Evolutionary conservation across 306 rosid genomes (phyloP), one percentile per base, ranked within the genome.

Genomic region (Lathyrus sativus): DNA sequence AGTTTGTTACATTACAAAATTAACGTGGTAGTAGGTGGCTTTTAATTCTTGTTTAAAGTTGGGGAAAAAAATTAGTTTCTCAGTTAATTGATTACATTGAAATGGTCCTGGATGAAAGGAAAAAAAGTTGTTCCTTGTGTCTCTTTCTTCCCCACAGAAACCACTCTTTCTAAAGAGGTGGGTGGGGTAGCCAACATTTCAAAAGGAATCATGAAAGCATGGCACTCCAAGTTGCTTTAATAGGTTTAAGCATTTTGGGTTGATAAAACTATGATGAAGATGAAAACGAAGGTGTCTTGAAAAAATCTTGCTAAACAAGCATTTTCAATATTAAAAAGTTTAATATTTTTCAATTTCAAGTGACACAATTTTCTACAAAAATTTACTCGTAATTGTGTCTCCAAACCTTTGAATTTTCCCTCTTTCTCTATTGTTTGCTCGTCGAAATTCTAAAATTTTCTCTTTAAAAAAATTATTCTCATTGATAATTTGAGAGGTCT

Each of bases 131-230:
- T 43, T 63, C 17, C 26, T 41, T 60, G 62, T 71, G 70, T 53
- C 74, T 33, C 74, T 57, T 64, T 74, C 71, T 69, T 63, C 67
- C 74, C 62, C 68, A 68, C 51, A 68, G 38, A 73, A 68, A 75
- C 75, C 80, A 54, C 67, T 39, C 29, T 76, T 44, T 66, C 22
- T 71, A 44, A 62, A 74, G 69, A 37, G 56, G 86, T 77, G 80
- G 84, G 88, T 70, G 74, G 77, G 77, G 46, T 37, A 15, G 15
- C 70, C 6, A 62, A 79, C 77, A 81, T 77, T 87, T 38, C 77
- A 69, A 75, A 70, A 76, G 59, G 78, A 88, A 88, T 88, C 80
- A 88, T 88, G 85, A 86, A 82, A 84, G 85, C 83, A 68, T 41
- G 65, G 87, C 95, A 85, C 86, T 85, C 91, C 75, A 45, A 44